Percentiles rank a stretch among this genome's conserved stretches.
Conservation (phyloP, 257 asterid species). For the Coffea canephora region DNA sequence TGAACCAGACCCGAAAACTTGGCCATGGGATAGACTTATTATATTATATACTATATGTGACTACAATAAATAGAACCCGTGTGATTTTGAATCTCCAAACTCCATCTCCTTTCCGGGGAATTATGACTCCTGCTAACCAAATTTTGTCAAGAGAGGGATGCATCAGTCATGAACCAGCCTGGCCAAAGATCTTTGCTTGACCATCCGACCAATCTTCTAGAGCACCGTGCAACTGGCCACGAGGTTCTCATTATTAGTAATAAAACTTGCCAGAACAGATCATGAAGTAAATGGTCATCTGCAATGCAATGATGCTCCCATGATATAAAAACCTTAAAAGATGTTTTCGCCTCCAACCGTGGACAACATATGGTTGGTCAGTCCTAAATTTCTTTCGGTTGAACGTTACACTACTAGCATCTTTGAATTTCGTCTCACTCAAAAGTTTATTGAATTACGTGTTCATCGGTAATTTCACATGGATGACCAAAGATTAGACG, state of each 20-base stretch:
- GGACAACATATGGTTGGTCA: no score
- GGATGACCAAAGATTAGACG: no score
- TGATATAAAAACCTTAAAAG: neutral
- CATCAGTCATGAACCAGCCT: neutral
- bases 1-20: no score
- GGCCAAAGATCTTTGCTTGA: neutral
- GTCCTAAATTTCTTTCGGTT: neutral
- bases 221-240: conserved; percentile 13
- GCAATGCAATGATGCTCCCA: neutral
- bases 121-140: no score
- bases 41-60: no score
- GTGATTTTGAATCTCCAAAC: no score
- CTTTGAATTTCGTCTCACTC: no score
- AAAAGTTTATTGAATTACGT: no score
- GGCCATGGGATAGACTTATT: neutral
- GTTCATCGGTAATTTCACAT: no score
- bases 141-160: no score
- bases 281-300: neutral
- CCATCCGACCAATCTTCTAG: conserved; percentile 15
- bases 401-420: neutral
- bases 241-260: neutral
- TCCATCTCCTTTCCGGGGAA: no score
- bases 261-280: neutral
- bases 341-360: neutral
- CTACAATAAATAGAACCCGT: no score